Evolutionary conservation across 495 filamentous ascomycete genomes (phyloP).

Genomic region (Astrothelium subdiscretum): DNA sequence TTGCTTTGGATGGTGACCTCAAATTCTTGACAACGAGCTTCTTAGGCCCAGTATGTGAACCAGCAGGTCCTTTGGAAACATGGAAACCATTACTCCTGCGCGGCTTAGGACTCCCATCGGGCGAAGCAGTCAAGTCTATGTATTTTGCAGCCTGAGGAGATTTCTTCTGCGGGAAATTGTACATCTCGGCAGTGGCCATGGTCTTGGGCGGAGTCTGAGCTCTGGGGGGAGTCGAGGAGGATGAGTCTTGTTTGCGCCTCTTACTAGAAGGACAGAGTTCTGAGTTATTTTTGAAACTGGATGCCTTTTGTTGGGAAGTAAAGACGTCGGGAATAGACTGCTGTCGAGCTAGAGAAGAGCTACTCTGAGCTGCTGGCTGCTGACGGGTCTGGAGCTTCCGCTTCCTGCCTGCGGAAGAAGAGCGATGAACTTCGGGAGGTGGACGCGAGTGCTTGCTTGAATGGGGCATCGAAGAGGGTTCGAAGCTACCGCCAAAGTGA

Average conservation of each 20-base stretch:
- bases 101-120: slow-evolving; percentile 10
- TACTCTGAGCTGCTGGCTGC: background rate
- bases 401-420: background rate
- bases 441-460: background rate
- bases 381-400: background rate
- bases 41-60: slow-evolving; percentile 52
- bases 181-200: slow-evolving; percentile 17
- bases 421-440: background rate
- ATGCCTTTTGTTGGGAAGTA: background rate
- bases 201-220: background rate
- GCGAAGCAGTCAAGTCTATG: slow-evolving; percentile 17
- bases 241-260: background rate
- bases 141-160: slow-evolving; percentile 4
- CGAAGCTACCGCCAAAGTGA: background rate
- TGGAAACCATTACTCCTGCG: slow-evolving; percentile 7
- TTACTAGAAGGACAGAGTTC: background rate
- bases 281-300: slow-evolving; percentile 1
- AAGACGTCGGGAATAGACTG: slow-evolving; percentile 5
- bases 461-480: background rate
- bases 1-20: slow-evolving; percentile 42
- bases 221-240: slow-evolving; percentile 6
- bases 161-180: slow-evolving; percentile 15
- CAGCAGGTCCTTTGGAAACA: slow-evolving; percentile 8
- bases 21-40: slow-evolving; percentile 84
- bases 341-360: background rate